These are phyloP conservation scores for Candida odintsovae DNA, from an alignment of 805 yeast species.

Conservation along the genomic window DNA sequence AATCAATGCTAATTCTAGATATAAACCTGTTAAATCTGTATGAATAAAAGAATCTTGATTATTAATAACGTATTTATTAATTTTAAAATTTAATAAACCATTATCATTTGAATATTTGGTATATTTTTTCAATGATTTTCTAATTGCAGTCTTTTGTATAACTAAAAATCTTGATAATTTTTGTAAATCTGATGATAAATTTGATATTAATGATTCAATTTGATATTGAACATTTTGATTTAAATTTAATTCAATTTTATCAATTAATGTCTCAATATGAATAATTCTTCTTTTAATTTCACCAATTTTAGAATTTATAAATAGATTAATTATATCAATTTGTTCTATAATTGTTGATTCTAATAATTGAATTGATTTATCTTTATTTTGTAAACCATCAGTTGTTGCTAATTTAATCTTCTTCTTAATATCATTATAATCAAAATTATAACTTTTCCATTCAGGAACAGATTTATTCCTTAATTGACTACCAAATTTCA, in stretches of 20 bases:
- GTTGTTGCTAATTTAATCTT: constrained; percentile 51
- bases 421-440: constrained; percentile 71
- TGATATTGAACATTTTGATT: background rate
- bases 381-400: constrained; percentile 1
- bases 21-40: constrained; percentile 53
- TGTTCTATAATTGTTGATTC: constrained; percentile 45
- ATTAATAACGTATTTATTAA: constrained; percentile 30
- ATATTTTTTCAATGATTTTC: constrained; percentile 70
- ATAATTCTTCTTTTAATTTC: constrained; percentile 54
- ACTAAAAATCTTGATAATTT: constrained; percentile 64
- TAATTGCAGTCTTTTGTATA: constrained; percentile 67
- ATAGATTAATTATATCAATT: constrained; percentile 52
- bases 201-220: constrained; percentile 10
- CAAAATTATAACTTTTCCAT: constrained; percentile 81
- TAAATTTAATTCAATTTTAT: constrained; percentile 7
- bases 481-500: constrained; percentile 86
- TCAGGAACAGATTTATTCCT: constrained; percentile 74
- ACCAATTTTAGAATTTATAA: constrained; percentile 61
- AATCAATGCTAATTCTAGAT: constrained; percentile 52
- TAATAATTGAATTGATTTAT: constrained; percentile 25
- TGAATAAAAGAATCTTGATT: constrained; percentile 54
- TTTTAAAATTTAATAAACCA: constrained; percentile 20
- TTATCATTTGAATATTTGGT: constrained; percentile 37
- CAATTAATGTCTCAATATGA: constrained; percentile 33
- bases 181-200: constrained; percentile 47